Conservation (phyloP, 2,329 filamentous ascomycete species). For the Pseudocercospora fijiensis region DNA sequence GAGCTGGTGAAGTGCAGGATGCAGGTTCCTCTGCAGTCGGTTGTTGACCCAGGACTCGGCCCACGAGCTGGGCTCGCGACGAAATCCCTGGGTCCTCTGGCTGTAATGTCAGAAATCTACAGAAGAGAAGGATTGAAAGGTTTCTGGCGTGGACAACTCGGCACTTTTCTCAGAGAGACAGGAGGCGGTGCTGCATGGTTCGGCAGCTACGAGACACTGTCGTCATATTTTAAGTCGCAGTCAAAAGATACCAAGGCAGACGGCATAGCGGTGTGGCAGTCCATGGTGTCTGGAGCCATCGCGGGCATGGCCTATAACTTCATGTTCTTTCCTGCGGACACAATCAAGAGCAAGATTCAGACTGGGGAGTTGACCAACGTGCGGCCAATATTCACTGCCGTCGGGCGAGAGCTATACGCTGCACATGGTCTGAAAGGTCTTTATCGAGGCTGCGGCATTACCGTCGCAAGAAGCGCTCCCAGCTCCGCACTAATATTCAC, state of each 20-base stretch:
- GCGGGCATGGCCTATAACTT: slow-evolving; percentile 97
- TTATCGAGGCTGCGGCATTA: slow-evolving; percentile 94
- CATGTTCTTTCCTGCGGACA: slow-evolving; percentile 94
- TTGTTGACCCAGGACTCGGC: slow-evolving; percentile 30
- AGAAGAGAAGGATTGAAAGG: slow-evolving; percentile 77
- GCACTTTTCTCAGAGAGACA: slow-evolving; percentile 89
- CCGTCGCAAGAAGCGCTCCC: slow-evolving; percentile 79
- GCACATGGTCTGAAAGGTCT: slow-evolving; percentile 79
- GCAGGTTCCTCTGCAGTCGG: slow-evolving; percentile 64
- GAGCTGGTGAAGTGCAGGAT: slow-evolving; percentile 99
- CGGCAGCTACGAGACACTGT: slow-evolving; percentile 78
- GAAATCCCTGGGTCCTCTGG: slow-evolving; percentile 52
- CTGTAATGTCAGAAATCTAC: slow-evolving; percentile 76
- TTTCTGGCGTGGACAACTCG: slow-evolving; percentile 94
- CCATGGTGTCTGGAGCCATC: slow-evolving; percentile 79
- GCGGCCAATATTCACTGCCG: slow-evolving; percentile 67
- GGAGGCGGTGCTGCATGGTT: slow-evolving; percentile 96
- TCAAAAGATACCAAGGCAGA: slow-evolving; percentile 39
- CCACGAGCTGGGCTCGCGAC: slow-evolving; percentile 15
- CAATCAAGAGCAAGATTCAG: slow-evolving; percentile 96
- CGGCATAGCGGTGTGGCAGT: slow-evolving; percentile 77
- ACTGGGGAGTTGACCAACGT: slow-evolving; percentile 61
- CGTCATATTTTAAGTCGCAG: slow-evolving; percentile 61
- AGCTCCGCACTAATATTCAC: slow-evolving; percentile 99
- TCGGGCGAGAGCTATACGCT: slow-evolving; percentile 72